A percentile compares a stretch with the other conserved stretches of the same genome.
Conservation (phyloP, 768 basidiomycete species). For the Crepidotus variabilis region DNA sequence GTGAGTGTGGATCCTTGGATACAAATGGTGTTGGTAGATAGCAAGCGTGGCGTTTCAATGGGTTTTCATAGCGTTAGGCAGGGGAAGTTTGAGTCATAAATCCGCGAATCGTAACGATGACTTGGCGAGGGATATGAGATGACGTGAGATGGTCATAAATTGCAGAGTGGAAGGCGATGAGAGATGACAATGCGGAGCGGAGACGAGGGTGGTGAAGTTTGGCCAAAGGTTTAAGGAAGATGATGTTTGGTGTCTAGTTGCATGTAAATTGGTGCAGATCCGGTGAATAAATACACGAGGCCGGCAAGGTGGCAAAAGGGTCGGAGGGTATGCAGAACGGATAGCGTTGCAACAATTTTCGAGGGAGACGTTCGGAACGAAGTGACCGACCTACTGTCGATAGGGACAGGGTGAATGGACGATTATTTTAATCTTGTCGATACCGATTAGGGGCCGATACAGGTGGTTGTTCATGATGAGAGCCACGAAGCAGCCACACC, state of each 20-base stretch:
- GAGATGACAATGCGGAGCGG: background rate
- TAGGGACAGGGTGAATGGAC: background rate
- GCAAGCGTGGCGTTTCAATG: background rate
- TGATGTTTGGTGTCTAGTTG: background rate
- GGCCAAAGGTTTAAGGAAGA: too few relatives aligned
- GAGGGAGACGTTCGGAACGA: background rate
- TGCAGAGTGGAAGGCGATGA: too few relatives aligned
- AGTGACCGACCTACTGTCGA: background rate
- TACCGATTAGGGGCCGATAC: too few relatives aligned
- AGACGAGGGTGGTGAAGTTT: background rate
- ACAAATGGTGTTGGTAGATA: too few relatives aligned
- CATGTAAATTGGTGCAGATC: background rate
- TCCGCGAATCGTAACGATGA: background rate
- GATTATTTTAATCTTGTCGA: background rate
- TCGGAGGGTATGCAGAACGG: background rate
- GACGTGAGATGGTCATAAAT: background rate
- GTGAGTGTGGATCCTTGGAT: too few relatives aligned
- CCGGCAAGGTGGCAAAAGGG: background rate
- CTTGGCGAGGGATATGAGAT: background rate
- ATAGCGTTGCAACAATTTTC: background rate
- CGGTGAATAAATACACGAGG: background rate
- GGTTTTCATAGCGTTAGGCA: background rate
- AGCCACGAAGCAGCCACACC: slow-evolving; percentile 28
- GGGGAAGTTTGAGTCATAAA: background rate
- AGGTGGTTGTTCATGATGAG: slow-evolving; percentile 7